Evolutionary conservation across 495 filamentous ascomycete genomes (phyloP).

Genomic region (Cercophora samala): DNA sequence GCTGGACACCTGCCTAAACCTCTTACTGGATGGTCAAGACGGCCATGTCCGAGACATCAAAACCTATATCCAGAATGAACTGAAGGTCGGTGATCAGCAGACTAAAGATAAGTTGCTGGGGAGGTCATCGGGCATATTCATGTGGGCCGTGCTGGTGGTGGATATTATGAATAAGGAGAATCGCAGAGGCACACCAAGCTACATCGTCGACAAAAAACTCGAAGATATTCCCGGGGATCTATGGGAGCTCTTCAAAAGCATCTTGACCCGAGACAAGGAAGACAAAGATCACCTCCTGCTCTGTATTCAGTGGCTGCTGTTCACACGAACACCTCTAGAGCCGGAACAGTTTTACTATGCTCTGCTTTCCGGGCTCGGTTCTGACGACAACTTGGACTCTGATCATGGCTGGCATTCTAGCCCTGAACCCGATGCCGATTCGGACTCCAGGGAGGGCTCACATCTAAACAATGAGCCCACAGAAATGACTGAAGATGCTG

Average conservation of each 20-base stretch:
- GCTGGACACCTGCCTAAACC: constrained; percentile 32
- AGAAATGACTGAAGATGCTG: constrained; percentile 9
- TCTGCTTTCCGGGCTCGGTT: constrained; percentile 32
- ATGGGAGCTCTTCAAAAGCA: constrained; percentile 34
- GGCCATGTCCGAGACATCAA: constrained; percentile 31
- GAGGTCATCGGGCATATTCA: constrained; percentile 47
- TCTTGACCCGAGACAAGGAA: constrained; percentile 34
- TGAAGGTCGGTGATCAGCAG: constrained; percentile 28
- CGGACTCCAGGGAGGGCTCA: constrained; percentile 10
- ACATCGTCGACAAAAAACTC: constrained; percentile 25
- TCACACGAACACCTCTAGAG: constrained; percentile 31
- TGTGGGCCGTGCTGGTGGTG: constrained; percentile 49
- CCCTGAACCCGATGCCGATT: constrained; percentile 15
- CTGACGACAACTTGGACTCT: too few relatives aligned
- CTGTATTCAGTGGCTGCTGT: constrained; percentile 43
- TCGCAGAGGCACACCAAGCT: constrained; percentile 23
- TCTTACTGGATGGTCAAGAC: constrained; percentile 27
- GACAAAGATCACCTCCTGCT: constrained; percentile 33
- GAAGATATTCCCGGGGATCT: constrained; percentile 34
- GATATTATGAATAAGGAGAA: constrained; percentile 45
- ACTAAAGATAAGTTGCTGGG: constrained; percentile 34
- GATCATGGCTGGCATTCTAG: too few relatives aligned
- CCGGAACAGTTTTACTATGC: constrained; percentile 40
- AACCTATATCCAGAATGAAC: constrained; percentile 22
- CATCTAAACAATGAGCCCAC: constrained; percentile 4